These are phyloP conservation scores for Penicillium digitatum DNA, from an alignment of 2,329 filamentous ascomycete genomes.

Conservation along the genomic window DNA sequence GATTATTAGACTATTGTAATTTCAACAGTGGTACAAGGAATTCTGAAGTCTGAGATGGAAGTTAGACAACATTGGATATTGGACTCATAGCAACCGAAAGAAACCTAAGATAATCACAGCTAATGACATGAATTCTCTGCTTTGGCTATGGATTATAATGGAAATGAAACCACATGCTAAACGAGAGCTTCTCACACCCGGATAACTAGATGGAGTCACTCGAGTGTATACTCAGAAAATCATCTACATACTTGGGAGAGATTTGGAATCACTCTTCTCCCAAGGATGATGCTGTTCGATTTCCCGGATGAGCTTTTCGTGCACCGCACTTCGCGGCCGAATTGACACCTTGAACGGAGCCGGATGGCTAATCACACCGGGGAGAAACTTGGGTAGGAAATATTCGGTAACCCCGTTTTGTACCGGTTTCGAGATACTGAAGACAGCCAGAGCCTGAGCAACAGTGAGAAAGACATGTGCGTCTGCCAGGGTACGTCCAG, in stretches of 20 bases:
- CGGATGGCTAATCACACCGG: conserved; percentile 34
- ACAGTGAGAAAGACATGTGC: conserved; percentile 18
- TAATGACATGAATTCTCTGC: background rate
- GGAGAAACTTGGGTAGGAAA: conserved; percentile 9
- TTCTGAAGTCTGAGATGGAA: background rate
- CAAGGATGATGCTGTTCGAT: conserved; percentile 39
- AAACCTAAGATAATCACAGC: background rate
- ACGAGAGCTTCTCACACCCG: background rate
- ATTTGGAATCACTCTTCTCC: conserved; percentile 38
- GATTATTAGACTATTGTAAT: too few species aligned
- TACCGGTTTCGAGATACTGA: conserved; percentile 18
- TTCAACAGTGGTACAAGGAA: too few species aligned
- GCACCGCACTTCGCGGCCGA: conserved; percentile 32
- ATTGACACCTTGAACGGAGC: conserved; percentile 34
- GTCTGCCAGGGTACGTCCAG: conserved; percentile 21
- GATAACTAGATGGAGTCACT: background rate
- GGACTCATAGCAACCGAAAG: background rate
- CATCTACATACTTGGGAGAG: background rate
- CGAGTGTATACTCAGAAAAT: background rate
- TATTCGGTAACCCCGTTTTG: conserved; percentile 13
- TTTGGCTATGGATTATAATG: background rate
- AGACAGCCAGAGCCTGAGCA: conserved; percentile 16
- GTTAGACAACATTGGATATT: background rate
- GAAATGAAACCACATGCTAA: background rate
- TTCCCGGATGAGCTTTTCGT: conserved; percentile 33